Evolutionary conservation across 306 rosid genomes (phyloP).

Genomic region (Trifolium fragiferum): DNA sequence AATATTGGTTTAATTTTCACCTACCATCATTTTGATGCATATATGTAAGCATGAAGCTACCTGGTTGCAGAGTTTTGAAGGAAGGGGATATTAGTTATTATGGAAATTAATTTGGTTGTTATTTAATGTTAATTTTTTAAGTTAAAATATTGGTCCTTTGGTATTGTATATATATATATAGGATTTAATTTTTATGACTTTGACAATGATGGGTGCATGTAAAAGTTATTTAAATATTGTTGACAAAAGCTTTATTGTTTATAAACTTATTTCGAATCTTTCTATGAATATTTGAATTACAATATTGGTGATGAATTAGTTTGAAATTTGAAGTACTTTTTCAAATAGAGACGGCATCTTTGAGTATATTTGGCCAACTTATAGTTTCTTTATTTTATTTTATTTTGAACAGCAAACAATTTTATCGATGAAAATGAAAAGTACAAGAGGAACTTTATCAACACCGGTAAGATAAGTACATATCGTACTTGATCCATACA

Average conservation of each 20-base stretch:
- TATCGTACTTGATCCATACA: too few relatives aligned
- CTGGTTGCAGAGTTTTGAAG: background rate
- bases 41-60: background rate
- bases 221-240: background rate
- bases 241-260: background rate
- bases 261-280: constrained; percentile 19
- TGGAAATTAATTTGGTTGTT: constrained; percentile 1
- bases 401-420: too few relatives aligned
- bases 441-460: too few relatives aligned
- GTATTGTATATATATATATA: background rate
- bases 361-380: too few relatives aligned
- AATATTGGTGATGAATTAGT: constrained; percentile 24
- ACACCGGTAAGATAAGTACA: too few relatives aligned
- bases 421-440: too few relatives aligned
- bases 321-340: background rate
- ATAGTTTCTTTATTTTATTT: too few relatives aligned
- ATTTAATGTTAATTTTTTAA: constrained; percentile 4
- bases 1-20: background rate
- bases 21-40: background rate
- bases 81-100: background rate
- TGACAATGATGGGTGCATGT: constrained; percentile 33
- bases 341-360: too few relatives aligned
- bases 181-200: constrained; percentile 1
- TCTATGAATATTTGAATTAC: constrained; percentile 23
- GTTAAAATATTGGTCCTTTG: constrained; percentile 9